phyloP scores from a whole-genome alignment of 2,329 filamentous ascomycete species.

The Didymella arachidicola region DNA sequence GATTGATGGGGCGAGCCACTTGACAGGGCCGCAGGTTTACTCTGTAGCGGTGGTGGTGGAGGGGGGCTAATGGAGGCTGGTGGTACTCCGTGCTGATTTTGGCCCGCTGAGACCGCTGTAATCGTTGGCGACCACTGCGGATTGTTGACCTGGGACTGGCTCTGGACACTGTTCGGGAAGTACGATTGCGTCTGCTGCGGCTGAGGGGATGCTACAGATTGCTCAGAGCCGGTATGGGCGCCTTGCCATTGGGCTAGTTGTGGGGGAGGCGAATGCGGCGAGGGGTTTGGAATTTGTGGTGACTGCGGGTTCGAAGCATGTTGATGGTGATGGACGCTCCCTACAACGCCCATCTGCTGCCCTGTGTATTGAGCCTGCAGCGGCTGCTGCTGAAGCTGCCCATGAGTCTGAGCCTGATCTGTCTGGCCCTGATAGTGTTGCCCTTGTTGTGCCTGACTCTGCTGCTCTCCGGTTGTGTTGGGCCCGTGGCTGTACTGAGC shows the following conservation, averaged over 20 bases:
- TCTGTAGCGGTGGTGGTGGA: slow-evolving; percentile 22
- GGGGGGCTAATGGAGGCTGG: slow-evolving; percentile 31
- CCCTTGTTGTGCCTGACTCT: slow-evolving; percentile 22
- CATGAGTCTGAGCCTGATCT: slow-evolving; percentile 11
- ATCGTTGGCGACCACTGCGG: slow-evolving; percentile 37
- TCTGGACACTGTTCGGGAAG: slow-evolving; percentile 15
- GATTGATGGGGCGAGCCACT: slow-evolving; percentile 20
- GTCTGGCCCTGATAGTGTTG: slow-evolving; percentile 22
- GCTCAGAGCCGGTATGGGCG: slow-evolving; percentile 8
- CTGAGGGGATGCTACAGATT: background rate
- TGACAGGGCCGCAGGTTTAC: slow-evolving; percentile 21
- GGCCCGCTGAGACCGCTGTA: slow-evolving; percentile 25
- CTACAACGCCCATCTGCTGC: slow-evolving; percentile 42
- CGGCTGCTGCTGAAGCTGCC: slow-evolving; percentile 22
- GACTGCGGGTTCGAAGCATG: slow-evolving; percentile 21
- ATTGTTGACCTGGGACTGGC: slow-evolving; percentile 10
- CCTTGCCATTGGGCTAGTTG: slow-evolving; percentile 21
- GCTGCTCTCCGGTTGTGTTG: slow-evolving; percentile 13
- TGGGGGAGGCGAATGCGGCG: slow-evolving; percentile 21
- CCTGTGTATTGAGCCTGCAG: slow-evolving; percentile 24
- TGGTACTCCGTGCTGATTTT: slow-evolving; percentile 20
- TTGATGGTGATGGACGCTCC: slow-evolving; percentile 17
- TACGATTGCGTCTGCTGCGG: slow-evolving; percentile 18
- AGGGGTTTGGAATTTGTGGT: slow-evolving; percentile 21
- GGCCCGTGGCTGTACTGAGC: slow-evolving; percentile 26